Conservation (phyloP, 768 basidiomycete genomes). For the Auricularia sp. region DNA sequence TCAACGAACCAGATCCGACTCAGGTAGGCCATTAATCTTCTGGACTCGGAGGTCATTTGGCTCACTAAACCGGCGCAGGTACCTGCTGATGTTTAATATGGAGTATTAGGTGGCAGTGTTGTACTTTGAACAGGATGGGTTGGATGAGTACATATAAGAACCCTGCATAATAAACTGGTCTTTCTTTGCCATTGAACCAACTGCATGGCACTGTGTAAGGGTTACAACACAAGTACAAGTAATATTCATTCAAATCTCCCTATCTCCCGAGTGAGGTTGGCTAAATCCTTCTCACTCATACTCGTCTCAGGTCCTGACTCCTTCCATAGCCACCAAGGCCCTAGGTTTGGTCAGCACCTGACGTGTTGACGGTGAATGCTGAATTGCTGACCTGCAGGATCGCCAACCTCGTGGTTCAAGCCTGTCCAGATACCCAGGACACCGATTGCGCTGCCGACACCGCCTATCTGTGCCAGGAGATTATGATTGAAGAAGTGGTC, state of each 20-base stretch:
- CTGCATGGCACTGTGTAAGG: no score
- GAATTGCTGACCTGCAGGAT: background rate
- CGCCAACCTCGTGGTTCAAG: background rate
- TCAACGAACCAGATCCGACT: conserved; percentile 46
- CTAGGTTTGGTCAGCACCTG: background rate
- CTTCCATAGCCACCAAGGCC: background rate
- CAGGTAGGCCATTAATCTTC: conserved; percentile 12
- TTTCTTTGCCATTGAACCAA: no score
- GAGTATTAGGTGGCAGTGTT: background rate
- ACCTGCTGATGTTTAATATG: conserved; percentile 11
- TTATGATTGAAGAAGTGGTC: conserved; percentile 4
- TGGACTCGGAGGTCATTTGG: no score
- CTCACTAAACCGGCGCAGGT: background rate
- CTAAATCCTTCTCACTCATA: background rate
- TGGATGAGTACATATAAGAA: no score
- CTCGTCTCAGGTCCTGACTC: background rate
- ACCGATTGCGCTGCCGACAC: conserved; percentile 54
- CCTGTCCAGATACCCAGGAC: conserved; percentile 64
- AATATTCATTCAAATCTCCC: no score
- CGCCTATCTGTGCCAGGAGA: conserved; percentile 38
- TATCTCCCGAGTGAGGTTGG: no score
- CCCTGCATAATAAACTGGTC: no score
- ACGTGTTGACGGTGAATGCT: background rate
- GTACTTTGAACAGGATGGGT: no score
- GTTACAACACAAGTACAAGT: no score